Evolutionary conservation across 495 filamentous ascomycete species (phyloP), one percentile per base, ranked within the genome.

Genomic region (Penicillium flavigenum): DNA sequence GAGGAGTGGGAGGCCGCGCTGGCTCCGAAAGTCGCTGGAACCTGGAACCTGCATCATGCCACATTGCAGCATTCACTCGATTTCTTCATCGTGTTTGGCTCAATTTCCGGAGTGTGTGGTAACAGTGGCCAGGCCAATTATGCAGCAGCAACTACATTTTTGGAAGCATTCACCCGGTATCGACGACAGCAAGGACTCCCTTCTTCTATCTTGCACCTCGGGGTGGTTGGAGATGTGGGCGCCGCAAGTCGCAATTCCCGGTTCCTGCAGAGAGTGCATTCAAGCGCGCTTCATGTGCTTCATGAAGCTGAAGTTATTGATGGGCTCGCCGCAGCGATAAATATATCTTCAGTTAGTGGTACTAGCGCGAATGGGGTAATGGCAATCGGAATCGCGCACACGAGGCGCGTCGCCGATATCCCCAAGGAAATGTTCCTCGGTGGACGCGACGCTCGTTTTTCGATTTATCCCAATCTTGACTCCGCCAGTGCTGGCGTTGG

Each of bases 81-180:
- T n/a, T 54, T 54, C 29, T 54, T 54, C 4, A 27, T 54, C 6
- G 29, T 54, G 9, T 46, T 54, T 10, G 42, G 51, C 19, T 54
- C 51, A 0, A 46, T 54, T 22, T 20, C 51, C 39, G 51, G 51
- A 12, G 8, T 54, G 4, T 45, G 39, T 11, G 51, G 51, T 0
- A 54, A 54, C 12, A 45, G 29, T 5, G 42, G 51, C 1, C 51
- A 54, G 14, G 51, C 51, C 10, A 54, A 54, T 17, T 54, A 54
- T 8, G 42, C 39, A 0, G 51, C 51, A 10, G 51, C 41, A 34
- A 54, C 39, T 9, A 36, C 39, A 17, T 54, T 45, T 5, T n/a
- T 45, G 5, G 51, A 54, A 24, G 41, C 51, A 22, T 36, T 54
- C 2, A 36, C 51, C 10, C 51, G 41, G 3, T 54, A 54, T 36